These are phyloP conservation scores for Cryphonectria radicalis DNA, from an alignment of 2,329 filamentous ascomycete species.

Conservation along the genomic window DNA sequence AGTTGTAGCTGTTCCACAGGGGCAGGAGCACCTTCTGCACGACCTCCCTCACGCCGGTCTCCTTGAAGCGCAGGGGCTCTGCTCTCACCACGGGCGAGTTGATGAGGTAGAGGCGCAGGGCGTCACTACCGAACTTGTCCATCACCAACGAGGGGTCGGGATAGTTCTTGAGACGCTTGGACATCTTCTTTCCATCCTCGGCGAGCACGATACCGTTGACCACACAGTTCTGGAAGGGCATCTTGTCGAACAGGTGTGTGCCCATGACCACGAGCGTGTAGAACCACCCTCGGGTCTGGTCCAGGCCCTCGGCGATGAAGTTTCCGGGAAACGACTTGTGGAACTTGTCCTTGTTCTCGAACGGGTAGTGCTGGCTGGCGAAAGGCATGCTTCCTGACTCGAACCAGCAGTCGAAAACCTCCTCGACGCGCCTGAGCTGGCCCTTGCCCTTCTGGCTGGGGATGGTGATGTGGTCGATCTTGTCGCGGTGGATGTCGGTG, in stretches of 20 bases:
- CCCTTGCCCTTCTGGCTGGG: conserved; percentile 88
- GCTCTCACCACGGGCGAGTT: conserved; percentile 94
- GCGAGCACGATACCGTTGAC: conserved; percentile 94
- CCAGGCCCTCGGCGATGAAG: conserved; percentile 84
- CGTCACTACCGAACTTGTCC: conserved; percentile 87
- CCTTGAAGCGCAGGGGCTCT: conserved; percentile 89
- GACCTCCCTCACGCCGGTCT: conserved; percentile 90
- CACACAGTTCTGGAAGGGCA: conserved; percentile 95
- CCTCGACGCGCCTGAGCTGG: conserved; percentile 76
- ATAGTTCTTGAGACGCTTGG: conserved; percentile 95
- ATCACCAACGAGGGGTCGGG: conserved; percentile 85
- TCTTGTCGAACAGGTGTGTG: conserved; percentile 80
- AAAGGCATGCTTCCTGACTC: conserved; percentile 97
- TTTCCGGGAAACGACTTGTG: conserved; percentile 84
- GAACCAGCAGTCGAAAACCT: conserved; percentile 97
- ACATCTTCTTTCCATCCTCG: conserved; percentile 98
- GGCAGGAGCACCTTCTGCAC: conserved; percentile 89
- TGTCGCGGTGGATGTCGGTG: conserved; percentile 87
- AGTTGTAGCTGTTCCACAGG: conserved; percentile 96
- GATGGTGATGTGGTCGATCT: conserved; percentile 92
- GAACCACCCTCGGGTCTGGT: conserved; percentile 97
- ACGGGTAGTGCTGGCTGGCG: conserved; percentile 87
- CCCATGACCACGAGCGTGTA: conserved; percentile 90
- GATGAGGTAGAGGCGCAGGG: conserved; percentile 91
- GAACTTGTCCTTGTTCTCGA: conserved; percentile 83